Base-by-base conservation (phyloP, 495 filamentous ascomycete genomes). In the Immersiella caudata region DNA sequence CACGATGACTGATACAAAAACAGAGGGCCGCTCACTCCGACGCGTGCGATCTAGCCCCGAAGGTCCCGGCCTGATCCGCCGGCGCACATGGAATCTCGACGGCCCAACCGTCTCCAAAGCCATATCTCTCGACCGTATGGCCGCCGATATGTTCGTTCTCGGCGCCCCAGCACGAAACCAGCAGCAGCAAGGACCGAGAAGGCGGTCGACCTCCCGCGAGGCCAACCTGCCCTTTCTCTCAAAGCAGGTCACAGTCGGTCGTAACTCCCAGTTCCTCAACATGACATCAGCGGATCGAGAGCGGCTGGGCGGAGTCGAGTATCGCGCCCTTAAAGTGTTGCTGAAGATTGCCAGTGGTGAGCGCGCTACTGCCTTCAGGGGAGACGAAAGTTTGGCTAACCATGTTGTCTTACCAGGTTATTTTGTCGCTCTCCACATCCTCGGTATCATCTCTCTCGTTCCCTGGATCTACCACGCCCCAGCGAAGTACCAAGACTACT, bases 221-320 rank as follows among this genome's bases (percentile, higher is more conserved):
- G 52, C 52, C 57, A 72, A 78, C 6, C 87, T 88, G 52, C 93
- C 94, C 0, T 97, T 97, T 76, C 83, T 97, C 20, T 95, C 91
- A 73, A 96, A 90, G 85, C 86, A 91, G 72, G 91, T 93, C 6
- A 97, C 93, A 0, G 80, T 96, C 35, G 93, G 91, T 16, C 83
- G 93, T 50, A 97, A 97, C 72, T 96, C 93, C 46, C 88, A 89
- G 27, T 97, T 97, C 71, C 80, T 94, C 16, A 90, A 91, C 74
- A 76, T 97, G 64, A 92, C 89, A 0, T 89, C 92, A 72, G 89
- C 90, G 60, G 93, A 97, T 74, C 85, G 92, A 64, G 91, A 97
- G 70, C 92, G 95, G 72, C 80, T 97, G 11, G 93, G 93, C 11
- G 93, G 93, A 11, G 94, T 96, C 61, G 93, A 97, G 78, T 97